Base-by-base conservation (phyloP, 148 eudicot genomes). In the Fagopyrum homotropicum region DNA sequence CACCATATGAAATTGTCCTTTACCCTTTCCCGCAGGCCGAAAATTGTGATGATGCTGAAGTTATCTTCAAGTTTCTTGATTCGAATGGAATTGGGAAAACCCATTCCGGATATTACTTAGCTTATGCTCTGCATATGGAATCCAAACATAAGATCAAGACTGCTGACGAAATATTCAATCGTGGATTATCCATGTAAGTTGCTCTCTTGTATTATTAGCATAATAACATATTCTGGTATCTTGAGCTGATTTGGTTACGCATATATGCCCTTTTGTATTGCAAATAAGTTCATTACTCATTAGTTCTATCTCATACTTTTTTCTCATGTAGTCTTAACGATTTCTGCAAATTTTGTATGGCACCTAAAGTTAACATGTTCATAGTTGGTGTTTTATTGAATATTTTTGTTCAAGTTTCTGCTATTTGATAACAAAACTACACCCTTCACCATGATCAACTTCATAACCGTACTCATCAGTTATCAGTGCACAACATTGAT, bases 41-140 rank as follows among this genome's bases (percentile, higher is more conserved):
- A 77, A 88, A 85, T 80, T 95, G 99, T 81, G 83, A 59, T 72
- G 99, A 95, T 86, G 96, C 99, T 57, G 91, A 95, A 88, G 87
- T 95, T 45, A 87, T 95, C 73, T 95, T 82, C 80, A 88, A 73
- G 70, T 95, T 95, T 89, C 77, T 95, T 78, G 97, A 95, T 73
- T 87, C 94, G 50, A 95, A 95, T 82, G 79, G 80, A 72, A 95
- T 95, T 69, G 99, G 99, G 17, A 86, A 82, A 80, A 86, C 88
- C 72, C 91, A 95, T 84, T 86, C 97, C 7, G 73, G 84, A 1
- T 92, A 78, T 81, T 95, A 84, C 80, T 85, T 89, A 78, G 83
- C 99, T 69, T 89, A 92, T 86, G 97, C 92, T 79, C 77, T 83
- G 86, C 91, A 86, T 77, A 75, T 90, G 96, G 99, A 90, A 79